Evolutionary conservation across 345 rosid species (phyloP).

Genomic region (Pistacia atlantica): DNA sequence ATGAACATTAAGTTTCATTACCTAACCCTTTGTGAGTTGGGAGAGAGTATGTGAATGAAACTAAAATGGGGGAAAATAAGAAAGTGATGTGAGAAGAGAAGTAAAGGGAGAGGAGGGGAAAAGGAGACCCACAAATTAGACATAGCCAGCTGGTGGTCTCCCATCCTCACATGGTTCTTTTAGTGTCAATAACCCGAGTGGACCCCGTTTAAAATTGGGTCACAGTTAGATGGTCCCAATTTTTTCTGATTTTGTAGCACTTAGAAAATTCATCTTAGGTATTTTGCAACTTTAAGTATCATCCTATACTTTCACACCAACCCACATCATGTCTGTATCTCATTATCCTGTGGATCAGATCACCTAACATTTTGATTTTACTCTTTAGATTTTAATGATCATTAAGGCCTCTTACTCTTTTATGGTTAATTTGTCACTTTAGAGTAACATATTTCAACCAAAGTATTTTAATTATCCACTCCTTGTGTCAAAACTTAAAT

Average conservation of each 20-base stretch:
- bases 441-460: background rate
- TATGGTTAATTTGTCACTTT: background rate
- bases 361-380: background rate
- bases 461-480: background rate
- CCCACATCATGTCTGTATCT: background rate
- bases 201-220: constrained; percentile 30
- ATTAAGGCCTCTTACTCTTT: background rate
- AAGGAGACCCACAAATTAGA: constrained; percentile 34
- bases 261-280: constrained; percentile 18
- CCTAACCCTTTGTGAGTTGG: background rate
- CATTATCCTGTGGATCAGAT: background rate
- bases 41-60: no score
- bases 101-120: constrained; percentile 5
- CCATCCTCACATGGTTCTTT: constrained; percentile 47
- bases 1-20: constrained; percentile 1
- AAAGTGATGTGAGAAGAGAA: constrained; percentile 1
- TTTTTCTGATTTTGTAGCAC: constrained; percentile 25
- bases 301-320: constrained; percentile 3
- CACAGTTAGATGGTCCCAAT: constrained; percentile 30
- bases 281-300: constrained; percentile 14
- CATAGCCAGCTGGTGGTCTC: constrained; percentile 64
- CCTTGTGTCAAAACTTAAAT: background rate
- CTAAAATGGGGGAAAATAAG: constrained; percentile 12
- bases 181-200: constrained; percentile 21
- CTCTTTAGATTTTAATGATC: constrained; percentile 5